phyloP scores from a whole-genome alignment of 768 basidiomycete species.

The Solioccasus polychromus region DNA sequence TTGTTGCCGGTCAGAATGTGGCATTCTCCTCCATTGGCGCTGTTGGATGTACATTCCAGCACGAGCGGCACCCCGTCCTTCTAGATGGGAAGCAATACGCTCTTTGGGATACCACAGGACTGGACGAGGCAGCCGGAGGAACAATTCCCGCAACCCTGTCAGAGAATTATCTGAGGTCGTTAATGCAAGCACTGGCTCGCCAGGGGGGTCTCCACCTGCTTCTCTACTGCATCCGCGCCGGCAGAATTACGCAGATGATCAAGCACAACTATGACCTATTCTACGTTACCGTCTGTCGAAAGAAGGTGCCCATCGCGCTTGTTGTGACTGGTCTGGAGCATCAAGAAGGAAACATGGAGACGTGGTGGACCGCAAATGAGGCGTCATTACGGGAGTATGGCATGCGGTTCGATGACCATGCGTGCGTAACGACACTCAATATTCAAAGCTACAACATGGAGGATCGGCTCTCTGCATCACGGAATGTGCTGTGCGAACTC shows the following conservation, averaged over 20 bases:
- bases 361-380: slow-evolving; percentile 29
- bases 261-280: slow-evolving; percentile 34
- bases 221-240: not conserved
- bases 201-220: not conserved
- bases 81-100: not conserved
- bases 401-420: slow-evolving; percentile 29
- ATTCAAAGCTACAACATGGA: not conserved
- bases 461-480: not conserved
- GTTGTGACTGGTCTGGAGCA: slow-evolving; percentile 37
- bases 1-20: not conserved
- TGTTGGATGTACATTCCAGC: slow-evolving; percentile 4
- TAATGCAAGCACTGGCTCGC: not conserved
- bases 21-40: not conserved
- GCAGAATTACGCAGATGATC: not conserved
- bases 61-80: not conserved
- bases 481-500: not conserved
- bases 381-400: slow-evolving; percentile 17
- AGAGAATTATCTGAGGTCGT: not conserved
- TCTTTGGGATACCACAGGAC: slow-evolving; percentile 9
- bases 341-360: slow-evolving; percentile 19
- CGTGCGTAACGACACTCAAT: slow-evolving; percentile 12
- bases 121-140: slow-evolving; percentile 7
- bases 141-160: slow-evolving; percentile 4
- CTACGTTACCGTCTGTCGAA: slow-evolving; percentile 31
- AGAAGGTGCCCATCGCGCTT: slow-evolving; percentile 34